Evolutionary conservation across 2,329 filamentous ascomycete species (phyloP), one percentile per base, ranked within the genome.

Genomic region (Scedosporium minutisporum): DNA sequence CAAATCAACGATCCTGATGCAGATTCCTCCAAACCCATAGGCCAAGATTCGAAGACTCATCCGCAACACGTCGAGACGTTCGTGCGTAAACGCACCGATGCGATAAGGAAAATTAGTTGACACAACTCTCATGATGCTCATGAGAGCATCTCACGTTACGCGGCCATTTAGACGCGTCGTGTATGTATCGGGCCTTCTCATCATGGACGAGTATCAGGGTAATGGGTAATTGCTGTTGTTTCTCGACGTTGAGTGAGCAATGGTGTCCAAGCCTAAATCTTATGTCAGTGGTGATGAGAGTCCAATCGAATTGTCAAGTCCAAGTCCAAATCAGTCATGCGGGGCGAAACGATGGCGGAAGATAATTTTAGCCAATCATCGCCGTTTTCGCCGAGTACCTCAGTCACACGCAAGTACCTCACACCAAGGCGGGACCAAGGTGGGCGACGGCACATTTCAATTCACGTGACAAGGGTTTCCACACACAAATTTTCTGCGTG

Each of bases 401-500:
- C 21, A 16, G 21, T n/a, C 51, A 10, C 14, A 3, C 33, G 6
- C 29, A 33, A 33, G 29, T 7, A 33, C 6, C 7, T 9, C 9
- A 10, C 33, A 38, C 33, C 33, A 38, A 38, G 33, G 33, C 33
- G 33, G 33, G 1, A 3, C 12, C 12, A 14, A 38, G 33, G 33
- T 14, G 33, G 33, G 10, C 33, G 3, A 3, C 10, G 33, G 33
- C 33, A 38, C 1, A 38, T 38, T 21, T 3, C n/a, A 42, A 16
- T n/a, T 27, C 60, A 62, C 60, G 60, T 62, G 60, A 62, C 60
- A 57, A 62, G 60, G 60, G 60, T 62, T 62, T 62, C 51, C 23
- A 62, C 60, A 62, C 60, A 62, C 60, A 62, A 62, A 58, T 38
- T 57, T 62, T 58, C 18, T 38, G 41, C 29, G 33, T 38, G 41